Base-by-base conservation (phyloP, 805 yeast species). In the Myxozyma kluyveri region DNA sequence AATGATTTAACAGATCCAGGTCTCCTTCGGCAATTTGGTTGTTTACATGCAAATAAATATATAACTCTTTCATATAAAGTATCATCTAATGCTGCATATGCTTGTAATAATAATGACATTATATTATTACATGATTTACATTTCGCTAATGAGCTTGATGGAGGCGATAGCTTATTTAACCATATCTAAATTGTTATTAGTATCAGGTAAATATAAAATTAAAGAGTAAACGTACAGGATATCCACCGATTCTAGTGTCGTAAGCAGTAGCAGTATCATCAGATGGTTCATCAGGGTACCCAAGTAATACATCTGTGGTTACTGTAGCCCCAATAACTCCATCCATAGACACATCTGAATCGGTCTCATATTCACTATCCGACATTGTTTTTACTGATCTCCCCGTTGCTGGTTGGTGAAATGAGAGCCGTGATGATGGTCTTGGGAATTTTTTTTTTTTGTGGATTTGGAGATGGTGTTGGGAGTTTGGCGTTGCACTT, bases 171-270 rank as follows among this genome's bases (percentile, higher is more conserved):
- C 2, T 76, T 75, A 57, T 83, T 77, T 31, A 88, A 67, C 95
- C 96, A 84, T 5, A 81, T 64, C 65, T 62, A 26, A 17, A 4
- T 27, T 23, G 26, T 12, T 18, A 42, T 29, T 40, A 39, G 32
- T 42, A 42, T 17, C 23, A 26, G 12, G 21, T 4, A 4, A 5
- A 37, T 12, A 9, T 14, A n/a, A 12, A 18, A 10, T n/a, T 24
- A 4, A n/a, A 19, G 12, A 27, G 35, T 17, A 31, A 7, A 47
- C 71, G 56, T 36, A 71, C 64, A 5, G 90, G 88, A 35, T 70
- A 68, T 1, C 96, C 95, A 0, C 98, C 98, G 29, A 91, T 76
- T 57, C 88, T 83, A 0, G 95, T 81, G 63, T 88, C 96, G 2
- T 60, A 47, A 1, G 63, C 57, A 5, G 61, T 50, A 2, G 63